Percentiles rank a stretch among this genome's conserved stretches.
phyloP scores from a whole-genome alignment of 345 rosid species.

The Acer yangbiense region DNA sequence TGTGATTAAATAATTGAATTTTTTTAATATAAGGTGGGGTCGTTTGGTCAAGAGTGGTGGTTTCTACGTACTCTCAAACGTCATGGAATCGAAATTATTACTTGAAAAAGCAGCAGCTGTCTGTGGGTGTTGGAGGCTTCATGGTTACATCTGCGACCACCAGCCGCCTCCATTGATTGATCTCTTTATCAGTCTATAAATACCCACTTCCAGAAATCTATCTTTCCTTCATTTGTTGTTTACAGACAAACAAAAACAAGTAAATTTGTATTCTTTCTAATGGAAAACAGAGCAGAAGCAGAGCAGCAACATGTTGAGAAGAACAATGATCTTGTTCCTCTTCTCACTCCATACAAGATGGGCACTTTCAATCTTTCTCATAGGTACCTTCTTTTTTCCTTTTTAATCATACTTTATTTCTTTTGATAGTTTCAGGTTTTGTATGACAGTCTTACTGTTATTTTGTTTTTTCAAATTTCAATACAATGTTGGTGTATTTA shows the following conservation, averaged over 20 bases:
- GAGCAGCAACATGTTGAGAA: background rate
- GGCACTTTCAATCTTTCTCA: background rate
- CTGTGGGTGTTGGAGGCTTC: background rate
- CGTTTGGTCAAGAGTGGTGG: too few relatives aligned
- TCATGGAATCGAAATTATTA: background rate
- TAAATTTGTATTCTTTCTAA: background rate
- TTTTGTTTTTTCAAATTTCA: too few relatives aligned
- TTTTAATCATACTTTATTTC: too few relatives aligned
- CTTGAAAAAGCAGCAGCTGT: background rate
- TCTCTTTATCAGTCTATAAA: background rate
- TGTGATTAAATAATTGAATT: too few relatives aligned
- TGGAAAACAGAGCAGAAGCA: background rate
- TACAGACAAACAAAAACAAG: background rate
- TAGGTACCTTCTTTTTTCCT: too few relatives aligned
- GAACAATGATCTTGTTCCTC: background rate
- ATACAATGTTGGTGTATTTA: too few relatives aligned
- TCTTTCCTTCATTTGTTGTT: background rate
- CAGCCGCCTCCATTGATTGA: background rate
- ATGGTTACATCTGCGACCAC: background rate
- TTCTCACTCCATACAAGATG: constrained; percentile 5
- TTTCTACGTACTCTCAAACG: background rate
- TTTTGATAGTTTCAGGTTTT: too few relatives aligned
- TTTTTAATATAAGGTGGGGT: too few relatives aligned
- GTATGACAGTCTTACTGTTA: too few relatives aligned
- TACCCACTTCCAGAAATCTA: background rate